phyloP scores from a whole-genome alignment of 2,329 filamentous ascomycete species.

The Aureobasidium sp. region DNA sequence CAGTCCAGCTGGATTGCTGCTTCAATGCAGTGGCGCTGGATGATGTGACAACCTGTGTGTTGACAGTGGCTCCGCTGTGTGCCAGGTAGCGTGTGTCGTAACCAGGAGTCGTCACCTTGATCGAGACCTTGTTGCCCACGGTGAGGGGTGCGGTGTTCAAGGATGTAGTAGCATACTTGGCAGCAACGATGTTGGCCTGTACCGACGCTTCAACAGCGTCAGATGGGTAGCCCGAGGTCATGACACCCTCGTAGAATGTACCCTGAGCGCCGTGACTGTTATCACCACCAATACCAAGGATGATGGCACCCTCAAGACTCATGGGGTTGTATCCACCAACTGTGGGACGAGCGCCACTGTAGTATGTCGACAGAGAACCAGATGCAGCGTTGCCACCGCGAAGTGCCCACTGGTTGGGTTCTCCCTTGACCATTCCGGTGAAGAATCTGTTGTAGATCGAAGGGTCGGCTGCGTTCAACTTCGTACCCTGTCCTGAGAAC shows the following conservation, averaged over 20 bases:
- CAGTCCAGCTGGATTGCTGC: background rate
- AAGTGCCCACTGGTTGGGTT: constrained; percentile 47
- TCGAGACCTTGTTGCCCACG: background rate
- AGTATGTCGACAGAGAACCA: constrained; percentile 35
- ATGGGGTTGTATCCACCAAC: constrained; percentile 48
- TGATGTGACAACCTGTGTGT: background rate
- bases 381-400: constrained; percentile 49
- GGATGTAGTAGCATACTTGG: constrained; percentile 22
- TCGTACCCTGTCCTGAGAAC: background rate
- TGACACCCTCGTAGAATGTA: constrained; percentile 52
- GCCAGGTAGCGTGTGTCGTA: background rate
- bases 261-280: constrained; percentile 52
- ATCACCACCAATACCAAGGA: constrained; percentile 60
- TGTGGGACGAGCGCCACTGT: constrained; percentile 41
- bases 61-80: background rate
- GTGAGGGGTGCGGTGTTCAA: background rate
- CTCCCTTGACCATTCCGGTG: constrained; percentile 49
- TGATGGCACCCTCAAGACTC: constrained; percentile 55
- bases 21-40: background rate
- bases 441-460: constrained; percentile 48
- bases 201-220: constrained; percentile 46
- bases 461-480: constrained; percentile 10
- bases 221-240: constrained; percentile 53
- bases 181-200: constrained; percentile 47
- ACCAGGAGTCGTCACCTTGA: background rate